Evolutionary conservation across 192 early-diverging fungal species (phyloP).

Genomic region (Irineochytrium annulatum): DNA sequence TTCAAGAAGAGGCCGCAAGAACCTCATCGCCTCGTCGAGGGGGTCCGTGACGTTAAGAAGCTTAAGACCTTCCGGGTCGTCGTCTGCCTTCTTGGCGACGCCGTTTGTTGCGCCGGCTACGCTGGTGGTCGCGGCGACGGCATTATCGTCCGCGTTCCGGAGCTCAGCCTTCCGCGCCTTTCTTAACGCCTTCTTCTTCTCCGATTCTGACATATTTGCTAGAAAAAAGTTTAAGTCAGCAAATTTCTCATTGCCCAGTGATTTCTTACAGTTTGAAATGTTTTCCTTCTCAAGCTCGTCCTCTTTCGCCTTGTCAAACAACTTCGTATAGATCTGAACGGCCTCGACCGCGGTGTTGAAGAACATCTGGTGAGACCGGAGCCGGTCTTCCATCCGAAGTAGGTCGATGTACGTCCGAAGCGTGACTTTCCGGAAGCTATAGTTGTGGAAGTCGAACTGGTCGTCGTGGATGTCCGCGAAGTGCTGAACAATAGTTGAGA

Average conservation of each 20-base stretch:
- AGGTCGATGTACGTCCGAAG: constrained; percentile 81
- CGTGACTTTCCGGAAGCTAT: constrained; percentile 85
- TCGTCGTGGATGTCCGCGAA: constrained; percentile 85
- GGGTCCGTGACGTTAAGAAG: constrained; percentile 60
- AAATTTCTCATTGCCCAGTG: constrained; percentile 1
- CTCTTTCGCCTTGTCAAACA: constrained; percentile 55
- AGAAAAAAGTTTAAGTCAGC: background rate
- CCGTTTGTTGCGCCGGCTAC: constrained; percentile 34
- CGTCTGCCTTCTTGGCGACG: constrained; percentile 43
- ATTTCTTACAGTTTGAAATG: background rate
- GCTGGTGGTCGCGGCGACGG: constrained; percentile 39
- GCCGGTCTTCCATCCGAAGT: constrained; percentile 70
- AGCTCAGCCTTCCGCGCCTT: constrained; percentile 74
- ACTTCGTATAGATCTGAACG: constrained; percentile 52
- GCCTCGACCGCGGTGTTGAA: constrained; percentile 72
- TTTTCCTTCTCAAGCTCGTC: constrained; percentile 28
- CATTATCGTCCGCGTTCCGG: constrained; percentile 53
- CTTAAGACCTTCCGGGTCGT: constrained; percentile 71
- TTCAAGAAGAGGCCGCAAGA: constrained; percentile 67
- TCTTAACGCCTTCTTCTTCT: constrained; percentile 71
- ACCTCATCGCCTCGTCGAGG: constrained; percentile 71
- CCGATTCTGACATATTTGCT: constrained; percentile 64
- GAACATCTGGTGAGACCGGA: constrained; percentile 69
- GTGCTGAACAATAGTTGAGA: constrained; percentile 28
- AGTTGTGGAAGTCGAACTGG: constrained; percentile 95